These are phyloP conservation scores for Urostyla sp. DNA, from an alignment of 73 alveolate genomes.

Conservation along the genomic window DNA sequence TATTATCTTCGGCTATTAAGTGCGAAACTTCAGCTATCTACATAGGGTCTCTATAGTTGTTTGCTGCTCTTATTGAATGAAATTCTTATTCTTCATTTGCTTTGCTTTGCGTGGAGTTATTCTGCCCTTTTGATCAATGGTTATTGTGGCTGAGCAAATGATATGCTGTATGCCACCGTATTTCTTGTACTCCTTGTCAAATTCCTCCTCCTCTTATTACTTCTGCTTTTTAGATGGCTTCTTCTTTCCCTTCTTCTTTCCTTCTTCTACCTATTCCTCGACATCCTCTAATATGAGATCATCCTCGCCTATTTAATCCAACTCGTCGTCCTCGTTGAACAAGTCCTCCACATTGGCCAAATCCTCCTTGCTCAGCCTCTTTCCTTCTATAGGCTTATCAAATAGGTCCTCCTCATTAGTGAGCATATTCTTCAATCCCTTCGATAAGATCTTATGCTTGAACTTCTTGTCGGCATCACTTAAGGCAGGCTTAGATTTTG, in stretches of 20 bases:
- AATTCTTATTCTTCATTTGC: not conserved
- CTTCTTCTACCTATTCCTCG: conserved; percentile 54
- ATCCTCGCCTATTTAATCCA: conserved; percentile 39
- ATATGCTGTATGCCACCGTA: conserved; percentile 71
- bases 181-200: conserved; percentile 53
- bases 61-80: not conserved
- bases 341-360: conserved; percentile 25
- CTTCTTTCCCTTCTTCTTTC: conserved; percentile 51
- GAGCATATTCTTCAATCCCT: conserved; percentile 43
- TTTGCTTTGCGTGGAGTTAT: conserved; percentile 48
- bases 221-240: not conserved
- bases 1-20: conserved; percentile 70
- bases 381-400: conserved; percentile 54
- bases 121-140: conserved; percentile 63
- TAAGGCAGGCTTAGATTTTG: conserved; percentile 61
- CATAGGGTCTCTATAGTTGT: conserved; percentile 43
- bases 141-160: conserved; percentile 80
- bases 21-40: conserved; percentile 47
- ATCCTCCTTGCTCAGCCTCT: conserved; percentile 55
- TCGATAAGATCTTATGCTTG: conserved; percentile 64
- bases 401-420: conserved; percentile 12
- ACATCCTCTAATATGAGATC: conserved; percentile 58
- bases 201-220: conserved; percentile 40
- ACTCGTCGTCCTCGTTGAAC: conserved; percentile 58
- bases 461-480: conserved; percentile 75